These are phyloP conservation scores for Bertia moriformis DNA, from an alignment of 2,329 filamentous ascomycete species.

Conservation along the genomic window DNA sequence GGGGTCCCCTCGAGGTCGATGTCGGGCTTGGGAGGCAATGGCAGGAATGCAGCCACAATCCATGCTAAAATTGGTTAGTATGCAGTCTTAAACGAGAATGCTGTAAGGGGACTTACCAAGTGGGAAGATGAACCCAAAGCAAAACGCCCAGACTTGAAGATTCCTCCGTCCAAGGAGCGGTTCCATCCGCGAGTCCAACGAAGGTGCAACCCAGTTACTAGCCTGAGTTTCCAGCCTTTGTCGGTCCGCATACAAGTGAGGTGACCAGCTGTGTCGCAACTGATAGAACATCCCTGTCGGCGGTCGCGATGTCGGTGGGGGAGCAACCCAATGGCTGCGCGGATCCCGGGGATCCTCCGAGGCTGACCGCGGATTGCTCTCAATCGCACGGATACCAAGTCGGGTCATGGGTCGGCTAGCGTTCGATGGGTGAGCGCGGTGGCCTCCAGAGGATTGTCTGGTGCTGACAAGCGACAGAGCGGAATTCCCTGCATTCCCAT, in stretches of 20 bases:
- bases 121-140: constrained; percentile 42
- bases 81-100: constrained; percentile 3
- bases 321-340: background rate
- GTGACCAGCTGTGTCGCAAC: background rate
- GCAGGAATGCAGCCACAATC: constrained; percentile 43
- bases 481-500: background rate
- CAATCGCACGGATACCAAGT: background rate
- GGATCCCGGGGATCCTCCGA: background rate
- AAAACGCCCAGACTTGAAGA: constrained; percentile 41
- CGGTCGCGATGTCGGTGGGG: too few relatives aligned
- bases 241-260: background rate
- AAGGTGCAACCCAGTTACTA: background rate
- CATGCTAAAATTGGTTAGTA: constrained; percentile 26
- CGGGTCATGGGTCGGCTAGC: too few relatives aligned
- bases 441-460: too few relatives aligned
- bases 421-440: too few relatives aligned
- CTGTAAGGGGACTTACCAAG: constrained; percentile 18
- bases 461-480: background rate
- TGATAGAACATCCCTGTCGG: too few relatives aligned
- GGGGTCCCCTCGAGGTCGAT: too few relatives aligned
- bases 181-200: background rate
- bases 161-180: constrained; percentile 29
- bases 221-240: background rate
- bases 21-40: constrained; percentile 32
- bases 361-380: too few relatives aligned